Base-by-base conservation (phyloP, 2,329 filamentous ascomycete genomes). In the Epichloe bromicola region DNA sequence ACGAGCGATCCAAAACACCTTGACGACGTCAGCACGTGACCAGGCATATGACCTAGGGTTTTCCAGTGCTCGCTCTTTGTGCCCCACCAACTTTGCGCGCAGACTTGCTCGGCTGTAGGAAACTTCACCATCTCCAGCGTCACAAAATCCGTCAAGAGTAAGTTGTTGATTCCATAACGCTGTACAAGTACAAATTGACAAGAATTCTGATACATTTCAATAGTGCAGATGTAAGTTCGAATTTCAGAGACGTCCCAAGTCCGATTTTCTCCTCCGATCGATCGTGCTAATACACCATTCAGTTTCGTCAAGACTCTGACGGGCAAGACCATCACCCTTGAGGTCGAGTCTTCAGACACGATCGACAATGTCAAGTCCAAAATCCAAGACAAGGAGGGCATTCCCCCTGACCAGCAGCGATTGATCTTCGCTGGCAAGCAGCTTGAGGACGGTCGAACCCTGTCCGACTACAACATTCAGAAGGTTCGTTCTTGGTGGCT, bases 311-410 rank as follows among this genome's bases (percentile, higher is more conserved):
- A 96, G 86, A 96, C 91, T 82, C 88, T 96, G 70, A 96, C 91
- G 82, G 91, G 93, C 78, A 97, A 97, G 88, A 97, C 91, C 75
- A 96, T 97, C 82, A 97, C 93, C 76, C 86, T 96, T 68, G 91
- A 97, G 85, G 90, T 96, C 73, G 91, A 96, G 85, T 95, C 89
- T 69, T 88, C 83, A 70, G 91, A 97, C 77, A 96, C 91, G 67
- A 97, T 97, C 79, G 91, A 97, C 84, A 97, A 96, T 83, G 91
- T 97, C 76, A 97, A 97, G 85, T 85, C 84, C 79, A 96, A 96
- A 86, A 96, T 97, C 74, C 91, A 96, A 80, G 90, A 96, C 78
- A 96, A 96, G 86, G 91, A 96, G 79, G 91, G 91, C 66, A 96
- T 96, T 63, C 91, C 66, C 66, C 90, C 90, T 61, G 91, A 96